Conservation (phyloP, 2,329 filamentous ascomycete species). For the Conoideocrella luteorostrata region DNA sequence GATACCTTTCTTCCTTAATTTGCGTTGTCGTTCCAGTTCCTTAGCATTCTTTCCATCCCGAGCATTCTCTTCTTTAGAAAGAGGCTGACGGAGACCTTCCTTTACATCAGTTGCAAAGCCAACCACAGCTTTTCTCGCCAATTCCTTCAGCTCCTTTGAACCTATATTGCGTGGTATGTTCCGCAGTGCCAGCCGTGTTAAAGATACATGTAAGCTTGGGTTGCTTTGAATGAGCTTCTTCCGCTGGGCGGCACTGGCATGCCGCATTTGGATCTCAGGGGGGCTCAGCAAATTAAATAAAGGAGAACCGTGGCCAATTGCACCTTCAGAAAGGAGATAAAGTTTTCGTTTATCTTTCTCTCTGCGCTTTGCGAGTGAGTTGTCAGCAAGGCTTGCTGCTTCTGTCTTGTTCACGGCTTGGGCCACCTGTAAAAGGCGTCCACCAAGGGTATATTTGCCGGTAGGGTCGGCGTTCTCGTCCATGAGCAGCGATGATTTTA, state of each 20-base stretch:
- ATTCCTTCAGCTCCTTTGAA: conserved; percentile 82
- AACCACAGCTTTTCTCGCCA: conserved; percentile 87
- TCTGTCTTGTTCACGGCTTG: conserved; percentile 80
- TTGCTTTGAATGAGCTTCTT: conserved; percentile 89
- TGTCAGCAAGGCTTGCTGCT: conserved; percentile 67
- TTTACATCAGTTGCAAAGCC: conserved; percentile 91
- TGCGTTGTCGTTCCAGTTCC: conserved; percentile 73
- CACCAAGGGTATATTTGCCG: conserved; percentile 85
- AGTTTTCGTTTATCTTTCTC: conserved; percentile 87
- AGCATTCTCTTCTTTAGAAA: conserved; percentile 84
- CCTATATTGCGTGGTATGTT: conserved; percentile 81
- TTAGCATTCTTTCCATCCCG: conserved; percentile 76
- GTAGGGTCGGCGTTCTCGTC: conserved; percentile 75
- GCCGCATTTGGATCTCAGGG: conserved; percentile 79
- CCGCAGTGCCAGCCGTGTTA: conserved; percentile 84
- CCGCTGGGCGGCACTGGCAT: conserved; percentile 79
- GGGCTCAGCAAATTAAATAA: conserved; percentile 71
- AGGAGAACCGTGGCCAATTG: conserved; percentile 68
- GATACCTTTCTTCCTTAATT: conserved; percentile 74
- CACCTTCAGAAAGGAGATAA: conserved; percentile 82
- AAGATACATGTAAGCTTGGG: conserved; percentile 77
- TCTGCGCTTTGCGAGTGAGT: conserved; percentile 53
- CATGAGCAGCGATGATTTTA: conserved; percentile 78
- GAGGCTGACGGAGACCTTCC: conserved; percentile 62
- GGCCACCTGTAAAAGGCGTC: conserved; percentile 76